Percentiles rank a stretch among this genome's conserved stretches.
phyloP scores from a whole-genome alignment of 768 basidiomycete genomes.

The Leccinum variicolor region DNA sequence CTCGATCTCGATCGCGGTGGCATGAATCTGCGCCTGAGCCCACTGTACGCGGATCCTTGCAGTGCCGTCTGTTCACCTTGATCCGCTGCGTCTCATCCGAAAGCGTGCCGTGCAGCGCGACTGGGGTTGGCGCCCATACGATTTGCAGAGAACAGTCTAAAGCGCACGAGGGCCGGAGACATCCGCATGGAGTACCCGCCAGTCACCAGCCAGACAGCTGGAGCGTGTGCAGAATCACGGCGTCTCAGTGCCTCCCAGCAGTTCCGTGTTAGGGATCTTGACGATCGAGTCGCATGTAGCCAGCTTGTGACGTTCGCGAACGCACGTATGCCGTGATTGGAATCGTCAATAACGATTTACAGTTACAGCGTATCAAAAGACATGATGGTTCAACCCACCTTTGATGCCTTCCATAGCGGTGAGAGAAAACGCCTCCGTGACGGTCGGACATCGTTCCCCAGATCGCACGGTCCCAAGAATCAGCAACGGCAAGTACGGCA shows the following conservation, averaged over 20 bases:
- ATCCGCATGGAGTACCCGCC: constrained; percentile 67
- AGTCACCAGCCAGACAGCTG: constrained; percentile 88
- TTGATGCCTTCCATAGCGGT: constrained; percentile 91
- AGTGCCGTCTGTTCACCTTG: constrained; percentile 53
- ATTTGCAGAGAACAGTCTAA: constrained; percentile 56
- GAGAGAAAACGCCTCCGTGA: constrained; percentile 89
- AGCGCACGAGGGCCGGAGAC: constrained; percentile 54
- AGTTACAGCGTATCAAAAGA: constrained; percentile 3
- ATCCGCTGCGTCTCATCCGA: constrained; percentile 63
- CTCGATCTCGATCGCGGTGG: constrained; percentile 57
- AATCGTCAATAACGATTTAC: constrained; percentile 13
- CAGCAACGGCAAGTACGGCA: no score
- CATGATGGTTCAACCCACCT: constrained; percentile 51
- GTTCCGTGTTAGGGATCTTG: constrained; percentile 95
- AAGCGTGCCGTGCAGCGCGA: constrained; percentile 32
- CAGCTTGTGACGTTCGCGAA: constrained; percentile 35
- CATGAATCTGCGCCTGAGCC: constrained; percentile 54
- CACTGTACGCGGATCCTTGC: constrained; percentile 63
- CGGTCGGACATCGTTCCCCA: no score
- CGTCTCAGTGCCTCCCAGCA: constrained; percentile 84
- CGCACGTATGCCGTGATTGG: constrained; percentile 12
- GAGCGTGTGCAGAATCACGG: constrained; percentile 91
- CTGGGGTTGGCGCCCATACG: constrained; percentile 40
- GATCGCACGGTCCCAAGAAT: no score
- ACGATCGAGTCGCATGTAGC: constrained; percentile 96